Evolutionary conservation across 768 basidiomycete species (phyloP).

Genomic region (Phlebiopsis flavidoalba): DNA sequence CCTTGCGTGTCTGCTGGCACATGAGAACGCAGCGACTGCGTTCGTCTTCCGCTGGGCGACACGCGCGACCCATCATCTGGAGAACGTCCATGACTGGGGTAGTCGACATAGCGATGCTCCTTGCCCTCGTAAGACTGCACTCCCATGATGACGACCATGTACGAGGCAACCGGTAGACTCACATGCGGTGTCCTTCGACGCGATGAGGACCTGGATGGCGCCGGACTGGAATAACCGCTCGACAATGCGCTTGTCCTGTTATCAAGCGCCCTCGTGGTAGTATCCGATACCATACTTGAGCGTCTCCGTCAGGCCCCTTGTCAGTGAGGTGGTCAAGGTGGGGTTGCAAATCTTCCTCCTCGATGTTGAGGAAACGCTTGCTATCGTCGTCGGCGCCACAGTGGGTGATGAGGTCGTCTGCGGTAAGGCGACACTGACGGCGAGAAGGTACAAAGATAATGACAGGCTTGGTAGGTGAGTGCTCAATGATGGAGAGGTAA

Average conservation of each 20-base stretch:
- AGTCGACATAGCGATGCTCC: constrained; percentile 97
- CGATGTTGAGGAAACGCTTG: constrained; percentile 87
- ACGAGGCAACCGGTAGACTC: constrained; percentile 89
- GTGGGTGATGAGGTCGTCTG: constrained; percentile 85
- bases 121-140: constrained; percentile 95
- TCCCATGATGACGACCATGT: constrained; percentile 99
- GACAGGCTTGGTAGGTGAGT: constrained; percentile 80
- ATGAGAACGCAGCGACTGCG: constrained; percentile 93
- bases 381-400: constrained; percentile 83
- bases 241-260: constrained; percentile 94
- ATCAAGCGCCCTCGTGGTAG: constrained; percentile 89
- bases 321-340: constrained; percentile 87
- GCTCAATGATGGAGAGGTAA: constrained; percentile 87
- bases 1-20: constrained; percentile 96
- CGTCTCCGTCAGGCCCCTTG: constrained; percentile 65
- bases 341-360: constrained; percentile 73
- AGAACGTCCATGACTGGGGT: constrained; percentile 97
- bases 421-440: constrained; percentile 90
- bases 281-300: constrained; percentile 90
- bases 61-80: constrained; percentile 99
- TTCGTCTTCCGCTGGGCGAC: constrained; percentile 83
- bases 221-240: constrained; percentile 90
- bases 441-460: constrained; percentile 92
- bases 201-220: constrained; percentile 91
- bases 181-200: constrained; percentile 97